These are phyloP conservation scores for Cyberlindnera nakhonratchasimensis DNA, from an alignment of 805 yeast genomes.

Conservation along the genomic window DNA sequence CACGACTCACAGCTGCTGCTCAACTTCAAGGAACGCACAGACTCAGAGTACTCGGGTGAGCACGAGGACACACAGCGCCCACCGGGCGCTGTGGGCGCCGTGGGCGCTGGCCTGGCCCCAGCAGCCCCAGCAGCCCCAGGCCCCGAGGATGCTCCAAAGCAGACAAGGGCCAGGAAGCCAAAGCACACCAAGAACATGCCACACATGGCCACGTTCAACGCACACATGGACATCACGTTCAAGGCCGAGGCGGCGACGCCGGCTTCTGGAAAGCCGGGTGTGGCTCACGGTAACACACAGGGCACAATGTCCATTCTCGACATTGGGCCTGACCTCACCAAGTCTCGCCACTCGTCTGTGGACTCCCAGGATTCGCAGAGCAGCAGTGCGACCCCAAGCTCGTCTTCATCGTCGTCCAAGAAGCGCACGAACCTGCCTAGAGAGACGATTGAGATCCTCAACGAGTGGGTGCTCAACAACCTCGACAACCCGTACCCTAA, in stretches of 20 bases:
- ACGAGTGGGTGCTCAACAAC: conserved; percentile 72
- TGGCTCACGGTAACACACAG: background rate
- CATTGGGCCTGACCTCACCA: conserved; percentile 13
- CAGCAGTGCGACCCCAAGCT: conserved; percentile 3
- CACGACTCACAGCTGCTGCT: conserved; percentile 28
- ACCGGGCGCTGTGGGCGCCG: too few relatives aligned
- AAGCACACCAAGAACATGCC: too few relatives aligned
- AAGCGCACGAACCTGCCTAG: conserved; percentile 76
- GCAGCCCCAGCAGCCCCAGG: too few relatives aligned
- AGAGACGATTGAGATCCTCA: conserved; percentile 67
- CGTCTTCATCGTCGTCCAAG: conserved; percentile 18
- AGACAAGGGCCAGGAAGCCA: too few relatives aligned
- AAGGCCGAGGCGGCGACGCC: conserved; percentile 1
- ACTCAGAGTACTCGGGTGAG: conserved; percentile 6
- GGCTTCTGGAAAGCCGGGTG: conserved; percentile 8
- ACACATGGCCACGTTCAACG: conserved; percentile 12
- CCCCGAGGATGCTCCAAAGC: too few relatives aligned
- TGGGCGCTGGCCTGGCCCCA: too few relatives aligned
- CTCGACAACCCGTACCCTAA: conserved; percentile 82
- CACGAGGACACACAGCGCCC: too few relatives aligned
- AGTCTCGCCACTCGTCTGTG: conserved; percentile 17
- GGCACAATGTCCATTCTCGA: conserved; percentile 11
- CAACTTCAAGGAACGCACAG: conserved; percentile 22
- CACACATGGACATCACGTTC: conserved; percentile 11
- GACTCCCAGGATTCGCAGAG: conserved; percentile 19